These are phyloP conservation scores for Verticillium longisporum DNA, from an alignment of 2,329 filamentous ascomycete species.

Conservation along the genomic window DNA sequence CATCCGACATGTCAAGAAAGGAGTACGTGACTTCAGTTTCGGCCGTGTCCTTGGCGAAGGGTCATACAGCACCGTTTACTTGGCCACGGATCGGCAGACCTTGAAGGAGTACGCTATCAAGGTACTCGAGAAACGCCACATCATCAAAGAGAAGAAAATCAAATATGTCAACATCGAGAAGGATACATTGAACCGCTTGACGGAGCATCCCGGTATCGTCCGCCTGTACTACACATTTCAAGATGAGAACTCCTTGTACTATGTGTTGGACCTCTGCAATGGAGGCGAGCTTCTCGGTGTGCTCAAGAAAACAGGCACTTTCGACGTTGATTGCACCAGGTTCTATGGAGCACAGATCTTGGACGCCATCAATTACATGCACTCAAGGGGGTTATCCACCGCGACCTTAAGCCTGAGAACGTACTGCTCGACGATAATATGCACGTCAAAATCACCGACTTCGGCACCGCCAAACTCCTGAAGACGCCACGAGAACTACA, in stretches of 20 bases:
- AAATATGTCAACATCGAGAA: constrained; percentile 99
- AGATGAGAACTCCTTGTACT: constrained; percentile 92
- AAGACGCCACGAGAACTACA: constrained; percentile 45
- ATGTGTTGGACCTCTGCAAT: constrained; percentile 88
- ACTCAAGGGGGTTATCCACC: constrained; percentile 89
- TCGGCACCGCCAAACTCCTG: constrained; percentile 94
- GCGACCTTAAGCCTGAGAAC: constrained; percentile 95
- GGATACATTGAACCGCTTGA: constrained; percentile 91
- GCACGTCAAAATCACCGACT: constrained; percentile 98
- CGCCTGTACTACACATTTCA: constrained; percentile 98
- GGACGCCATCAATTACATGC: constrained; percentile 97
- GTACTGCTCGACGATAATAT: constrained; percentile 91
- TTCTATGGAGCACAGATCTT: constrained; percentile 96
- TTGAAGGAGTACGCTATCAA: constrained; percentile 97
- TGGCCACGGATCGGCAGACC: constrained; percentile 88
- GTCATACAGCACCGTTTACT: constrained; percentile 92
- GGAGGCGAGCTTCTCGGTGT: constrained; percentile 89
- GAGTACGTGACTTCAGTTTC: constrained; percentile 94
- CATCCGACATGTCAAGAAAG: constrained; percentile 85
- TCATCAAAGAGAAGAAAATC: constrained; percentile 99
- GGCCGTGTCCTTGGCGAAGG: constrained; percentile 87
- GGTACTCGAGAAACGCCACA: constrained; percentile 95
- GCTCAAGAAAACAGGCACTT: constrained; percentile 88
- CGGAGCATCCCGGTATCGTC: constrained; percentile 93
- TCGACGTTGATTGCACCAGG: constrained; percentile 87